Conservation (phyloP, 306 rosid genomes). For the Lathyrus aphaca region DNA sequence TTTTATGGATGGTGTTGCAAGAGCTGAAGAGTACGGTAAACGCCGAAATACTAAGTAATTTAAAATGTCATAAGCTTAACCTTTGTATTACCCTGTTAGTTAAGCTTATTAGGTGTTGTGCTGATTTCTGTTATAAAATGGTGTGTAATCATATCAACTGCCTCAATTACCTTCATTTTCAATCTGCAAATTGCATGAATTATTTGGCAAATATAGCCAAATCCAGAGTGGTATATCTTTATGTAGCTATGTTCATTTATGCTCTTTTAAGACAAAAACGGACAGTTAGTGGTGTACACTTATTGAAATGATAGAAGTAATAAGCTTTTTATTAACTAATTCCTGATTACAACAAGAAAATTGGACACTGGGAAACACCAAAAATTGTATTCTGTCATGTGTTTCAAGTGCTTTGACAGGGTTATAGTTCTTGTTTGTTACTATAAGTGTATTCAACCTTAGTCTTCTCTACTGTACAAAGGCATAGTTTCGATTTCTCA, state of each 20-base stretch:
- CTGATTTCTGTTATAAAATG: slow-evolving; percentile 24
- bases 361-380: background rate
- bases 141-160: background rate
- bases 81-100: slow-evolving; percentile 15
- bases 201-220: slow-evolving; percentile 14
- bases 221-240: slow-evolving; percentile 4
- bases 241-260: slow-evolving; percentile 1
- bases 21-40: slow-evolving; percentile 64
- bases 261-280: background rate
- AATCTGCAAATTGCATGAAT: slow-evolving; percentile 19
- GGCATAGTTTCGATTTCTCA: background rate
- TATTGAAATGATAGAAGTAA: background rate
- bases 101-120: background rate
- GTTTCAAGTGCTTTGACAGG: background rate
- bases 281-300: background rate
- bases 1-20: slow-evolving; percentile 62
- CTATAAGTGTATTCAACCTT: background rate
- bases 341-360: background rate
- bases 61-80: background rate
- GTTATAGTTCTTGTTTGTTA: background rate
- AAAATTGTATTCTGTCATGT: background rate
- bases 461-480: background rate
- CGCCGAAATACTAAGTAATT: slow-evolving; percentile 43
- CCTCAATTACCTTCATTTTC: slow-evolving; percentile 2
- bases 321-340: slow-evolving; percentile 1